These are phyloP conservation scores for Clitopilus hobsonii DNA, from an alignment of 768 basidiomycete genomes.

Conservation along the genomic window DNA sequence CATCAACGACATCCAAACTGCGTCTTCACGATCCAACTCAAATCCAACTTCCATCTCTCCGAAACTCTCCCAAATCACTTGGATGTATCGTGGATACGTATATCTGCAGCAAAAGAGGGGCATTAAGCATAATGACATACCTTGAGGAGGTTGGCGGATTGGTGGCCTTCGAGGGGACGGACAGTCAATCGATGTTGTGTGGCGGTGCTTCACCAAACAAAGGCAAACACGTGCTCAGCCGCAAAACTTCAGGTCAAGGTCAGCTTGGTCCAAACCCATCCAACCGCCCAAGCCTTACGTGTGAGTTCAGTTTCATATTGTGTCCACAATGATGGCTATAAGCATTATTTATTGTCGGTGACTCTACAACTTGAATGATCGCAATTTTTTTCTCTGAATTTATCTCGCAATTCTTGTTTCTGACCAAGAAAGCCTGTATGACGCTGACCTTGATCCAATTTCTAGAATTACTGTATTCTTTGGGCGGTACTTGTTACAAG, in stretches of 20 bases:
- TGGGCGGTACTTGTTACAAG: background rate
- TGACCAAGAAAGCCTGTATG: too few relatives aligned
- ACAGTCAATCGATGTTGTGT: conserved; percentile 16
- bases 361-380: conserved; percentile 43
- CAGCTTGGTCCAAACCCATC: conserved; percentile 7
- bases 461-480: conserved; percentile 1
- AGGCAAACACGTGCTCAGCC: conserved; percentile 15
- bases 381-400: conserved; percentile 45
- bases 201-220: conserved; percentile 26
- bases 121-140: conserved; percentile 47
- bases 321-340: conserved; percentile 41
- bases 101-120: conserved; percentile 8
- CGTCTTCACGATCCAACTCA: conserved; percentile 33
- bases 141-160: conserved; percentile 34
- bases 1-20: conserved; percentile 45
- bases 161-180: conserved; percentile 25
- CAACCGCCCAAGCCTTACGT: conserved; percentile 1
- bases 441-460: background rate
- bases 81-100: conserved; percentile 1
- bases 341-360: conserved; percentile 74
- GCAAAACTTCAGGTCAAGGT: conserved; percentile 5
- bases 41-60: conserved; percentile 21
- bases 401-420: conserved; percentile 11
- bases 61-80: conserved; percentile 7
- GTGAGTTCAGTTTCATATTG: conserved; percentile 7